phyloP scores from a whole-genome alignment of 106 monocot genomes.

The Dioscorea alata region DNA sequence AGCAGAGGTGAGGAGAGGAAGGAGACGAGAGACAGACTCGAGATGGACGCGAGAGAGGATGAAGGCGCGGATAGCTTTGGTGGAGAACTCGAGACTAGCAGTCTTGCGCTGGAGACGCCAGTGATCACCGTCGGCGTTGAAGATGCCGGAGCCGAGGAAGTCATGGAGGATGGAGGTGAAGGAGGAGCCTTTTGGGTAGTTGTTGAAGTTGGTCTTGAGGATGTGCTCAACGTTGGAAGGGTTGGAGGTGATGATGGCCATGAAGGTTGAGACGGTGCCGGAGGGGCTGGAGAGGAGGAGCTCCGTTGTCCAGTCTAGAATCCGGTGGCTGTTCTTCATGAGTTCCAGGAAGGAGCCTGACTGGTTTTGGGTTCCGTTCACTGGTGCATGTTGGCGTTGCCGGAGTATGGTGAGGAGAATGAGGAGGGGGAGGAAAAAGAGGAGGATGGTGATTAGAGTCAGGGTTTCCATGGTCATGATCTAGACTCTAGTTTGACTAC shows the following conservation, averaged over 20 bases:
- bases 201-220: not conserved
- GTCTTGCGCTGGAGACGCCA: slow-evolving; percentile 17
- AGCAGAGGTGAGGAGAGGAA: not conserved
- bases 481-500: too few relatives aligned
- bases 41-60: not conserved
- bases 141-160: slow-evolving; percentile 24
- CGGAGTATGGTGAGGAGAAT: not conserved
- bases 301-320: slow-evolving; percentile 36
- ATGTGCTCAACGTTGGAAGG: slow-evolving; percentile 6
- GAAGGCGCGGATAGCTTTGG: not conserved
- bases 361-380: not conserved
- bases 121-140: slow-evolving; percentile 22
- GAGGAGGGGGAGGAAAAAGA: not conserved
- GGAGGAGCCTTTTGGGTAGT: slow-evolving; percentile 14
- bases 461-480: not conserved
- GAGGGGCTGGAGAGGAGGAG: slow-evolving; percentile 17
- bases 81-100: slow-evolving; percentile 1
- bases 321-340: slow-evolving; percentile 32
- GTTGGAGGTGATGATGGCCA: not conserved
- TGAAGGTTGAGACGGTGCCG: slow-evolving; percentile 7
- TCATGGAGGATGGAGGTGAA: slow-evolving; percentile 10
- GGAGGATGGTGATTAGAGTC: not conserved
- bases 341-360: slow-evolving; percentile 22
- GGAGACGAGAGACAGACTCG: not conserved
- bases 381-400: too few relatives aligned